phyloP scores from a whole-genome alignment of 2,329 filamentous ascomycete species.

The Curvularia eragrostidis region DNA sequence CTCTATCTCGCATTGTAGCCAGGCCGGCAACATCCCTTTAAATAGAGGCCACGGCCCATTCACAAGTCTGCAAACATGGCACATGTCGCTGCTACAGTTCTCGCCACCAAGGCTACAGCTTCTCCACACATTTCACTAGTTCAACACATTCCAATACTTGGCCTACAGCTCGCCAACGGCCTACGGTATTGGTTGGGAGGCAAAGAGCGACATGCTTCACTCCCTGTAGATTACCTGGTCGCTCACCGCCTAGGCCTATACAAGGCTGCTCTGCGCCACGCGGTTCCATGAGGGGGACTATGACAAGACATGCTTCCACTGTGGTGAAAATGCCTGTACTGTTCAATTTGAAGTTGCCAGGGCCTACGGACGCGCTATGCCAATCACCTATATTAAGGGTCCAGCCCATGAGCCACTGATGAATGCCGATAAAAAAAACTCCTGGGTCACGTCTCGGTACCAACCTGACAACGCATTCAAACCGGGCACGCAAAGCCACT shows the following conservation, averaged over 20 bases:
- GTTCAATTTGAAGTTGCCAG: constrained; percentile 7
- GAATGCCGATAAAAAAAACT: background rate
- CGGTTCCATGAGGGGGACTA: background rate
- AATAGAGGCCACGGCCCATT: constrained; percentile 2
- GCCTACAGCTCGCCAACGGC: background rate
- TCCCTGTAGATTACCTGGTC: constrained; percentile 1
- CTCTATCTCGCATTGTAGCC: constrained; percentile 12
- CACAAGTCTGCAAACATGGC: background rate
- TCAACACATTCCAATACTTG: constrained; percentile 5
- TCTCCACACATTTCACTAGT: constrained; percentile 5
- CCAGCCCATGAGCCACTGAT: constrained; percentile 6
- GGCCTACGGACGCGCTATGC: background rate
- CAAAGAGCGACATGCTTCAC: constrained; percentile 12
- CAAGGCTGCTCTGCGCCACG: constrained; percentile 1
- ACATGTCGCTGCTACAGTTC: background rate
- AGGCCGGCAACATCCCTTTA: background rate
- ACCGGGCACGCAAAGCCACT: background rate
- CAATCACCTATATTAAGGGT: constrained; percentile 16
- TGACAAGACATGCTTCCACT: background rate
- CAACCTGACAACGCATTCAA: constrained; percentile 4
- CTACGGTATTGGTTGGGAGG: background rate
- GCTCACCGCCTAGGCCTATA: constrained; percentile 8
- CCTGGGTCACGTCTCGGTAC: background rate
- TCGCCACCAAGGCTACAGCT: background rate
- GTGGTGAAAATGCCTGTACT: background rate